Evolutionary conservation across 495 filamentous ascomycete species (phyloP).

Genomic region (Penicillium mononematosum): DNA sequence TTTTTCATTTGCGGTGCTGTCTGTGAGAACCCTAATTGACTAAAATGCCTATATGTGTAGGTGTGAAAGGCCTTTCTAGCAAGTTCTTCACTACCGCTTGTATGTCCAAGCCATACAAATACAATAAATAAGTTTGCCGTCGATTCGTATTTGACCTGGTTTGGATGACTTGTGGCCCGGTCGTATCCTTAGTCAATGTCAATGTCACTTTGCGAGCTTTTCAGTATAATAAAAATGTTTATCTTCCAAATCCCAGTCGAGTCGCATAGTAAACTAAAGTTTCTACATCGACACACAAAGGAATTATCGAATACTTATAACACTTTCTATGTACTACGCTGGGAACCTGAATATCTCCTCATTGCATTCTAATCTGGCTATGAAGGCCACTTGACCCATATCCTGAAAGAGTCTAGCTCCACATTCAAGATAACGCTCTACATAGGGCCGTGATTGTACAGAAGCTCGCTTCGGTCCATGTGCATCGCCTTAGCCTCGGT

Average conservation of each 20-base stretch:
- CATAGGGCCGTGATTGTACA: not conserved
- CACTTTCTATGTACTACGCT: not conserved
- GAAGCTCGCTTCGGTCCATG: constrained; percentile 66
- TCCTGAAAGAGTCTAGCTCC: not conserved
- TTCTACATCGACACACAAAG: not conserved
- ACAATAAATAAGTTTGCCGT: not conserved
- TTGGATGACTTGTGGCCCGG: not conserved
- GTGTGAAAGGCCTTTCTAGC: too few relatives aligned
- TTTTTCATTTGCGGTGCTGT: too few relatives aligned
- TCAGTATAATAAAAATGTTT: not conserved
- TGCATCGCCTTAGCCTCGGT: constrained; percentile 77
- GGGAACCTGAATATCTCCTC: not conserved
- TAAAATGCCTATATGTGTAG: too few relatives aligned
- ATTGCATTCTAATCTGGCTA: not conserved
- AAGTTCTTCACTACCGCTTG: too few relatives aligned
- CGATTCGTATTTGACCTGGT: not conserved
- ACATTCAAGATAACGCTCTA: not conserved
- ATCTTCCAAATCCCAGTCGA: not conserved
- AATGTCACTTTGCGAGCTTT: not conserved
- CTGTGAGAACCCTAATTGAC: too few relatives aligned
- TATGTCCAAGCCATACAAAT: not conserved
- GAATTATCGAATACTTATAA: not conserved
- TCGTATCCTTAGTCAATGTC: not conserved
- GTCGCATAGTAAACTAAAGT: not conserved
- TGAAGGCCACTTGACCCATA: not conserved